These are phyloP conservation scores for Bretschneidera sinensis DNA, from an alignment of 345 rosid genomes.

Conservation along the genomic window DNA sequence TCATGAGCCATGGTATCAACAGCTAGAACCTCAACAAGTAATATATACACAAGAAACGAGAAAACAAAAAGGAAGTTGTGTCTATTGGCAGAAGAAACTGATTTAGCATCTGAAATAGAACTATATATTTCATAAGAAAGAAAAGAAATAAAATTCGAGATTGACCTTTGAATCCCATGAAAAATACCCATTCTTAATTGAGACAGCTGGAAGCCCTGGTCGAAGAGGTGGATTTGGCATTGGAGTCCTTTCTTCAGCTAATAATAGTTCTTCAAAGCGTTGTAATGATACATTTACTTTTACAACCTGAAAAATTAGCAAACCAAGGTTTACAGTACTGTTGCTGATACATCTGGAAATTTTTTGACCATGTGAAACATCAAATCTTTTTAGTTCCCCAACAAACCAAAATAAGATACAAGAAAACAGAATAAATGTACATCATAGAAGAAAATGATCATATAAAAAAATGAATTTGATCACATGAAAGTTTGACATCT, in stretches of 20 bases:
- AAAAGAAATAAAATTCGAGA: background rate
- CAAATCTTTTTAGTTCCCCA: background rate
- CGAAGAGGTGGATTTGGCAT: conserved; percentile 74
- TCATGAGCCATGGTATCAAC: too few species aligned
- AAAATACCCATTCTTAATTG: conserved; percentile 72
- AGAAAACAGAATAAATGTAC: too few species aligned
- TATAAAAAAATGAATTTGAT: background rate
- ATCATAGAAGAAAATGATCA: background rate
- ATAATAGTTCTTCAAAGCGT: conserved; percentile 79
- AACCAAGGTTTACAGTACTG: background rate
- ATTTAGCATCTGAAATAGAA: background rate
- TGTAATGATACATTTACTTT: conserved; percentile 85
- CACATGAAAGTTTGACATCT: background rate
- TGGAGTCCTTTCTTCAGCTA: conserved; percentile 79
- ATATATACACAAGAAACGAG: too few species aligned
- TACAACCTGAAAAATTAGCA: conserved; percentile 61
- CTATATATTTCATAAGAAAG: too few species aligned
- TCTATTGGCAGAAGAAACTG: background rate
- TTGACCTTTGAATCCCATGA: conserved; percentile 89
- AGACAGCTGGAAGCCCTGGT: conserved; percentile 69
- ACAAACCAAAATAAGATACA: background rate
- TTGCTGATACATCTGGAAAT: background rate
- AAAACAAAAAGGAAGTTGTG: too few species aligned
- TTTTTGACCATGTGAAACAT: background rate
- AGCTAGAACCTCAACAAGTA: too few species aligned